phyloP scores from a whole-genome alignment of 352 stramenopile species.

The Globisporangium mamillatum region DNA sequence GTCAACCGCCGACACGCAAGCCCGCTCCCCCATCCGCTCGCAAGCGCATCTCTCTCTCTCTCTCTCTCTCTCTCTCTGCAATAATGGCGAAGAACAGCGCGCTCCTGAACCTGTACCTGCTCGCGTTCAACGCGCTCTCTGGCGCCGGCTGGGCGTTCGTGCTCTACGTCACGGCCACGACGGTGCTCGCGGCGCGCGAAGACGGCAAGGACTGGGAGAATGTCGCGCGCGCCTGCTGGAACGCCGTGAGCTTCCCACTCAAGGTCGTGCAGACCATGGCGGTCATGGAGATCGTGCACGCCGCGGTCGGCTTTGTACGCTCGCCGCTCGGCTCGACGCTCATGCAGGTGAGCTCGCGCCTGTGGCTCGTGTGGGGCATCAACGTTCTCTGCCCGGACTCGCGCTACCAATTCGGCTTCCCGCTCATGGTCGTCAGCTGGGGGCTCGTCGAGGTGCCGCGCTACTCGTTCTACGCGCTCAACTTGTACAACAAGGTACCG shows the following conservation, averaged over 20 bases:
- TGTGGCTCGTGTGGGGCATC: constrained; percentile 94
- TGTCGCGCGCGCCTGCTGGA: constrained; percentile 51
- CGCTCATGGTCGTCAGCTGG: constrained; percentile 88
- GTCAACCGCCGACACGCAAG: constrained; percentile 19
- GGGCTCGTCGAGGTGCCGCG: constrained; percentile 91
- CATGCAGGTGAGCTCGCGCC: constrained; percentile 91
- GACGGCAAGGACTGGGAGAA: constrained; percentile 49
- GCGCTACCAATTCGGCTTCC: constrained; percentile 81
- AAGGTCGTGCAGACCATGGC: constrained; percentile 93
- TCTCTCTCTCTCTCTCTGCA: not conserved
- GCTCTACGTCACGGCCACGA: constrained; percentile 59
- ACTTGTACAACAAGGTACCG: constrained; percentile 92
- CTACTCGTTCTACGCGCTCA: constrained; percentile 98
- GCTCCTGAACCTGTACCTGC: constrained; percentile 68
- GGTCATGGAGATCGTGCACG: constrained; percentile 96
- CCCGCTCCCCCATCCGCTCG: not conserved
- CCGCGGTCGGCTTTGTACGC: constrained; percentile 92
- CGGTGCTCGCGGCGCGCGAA: constrained; percentile 38
- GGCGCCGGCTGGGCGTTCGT: constrained; percentile 71
- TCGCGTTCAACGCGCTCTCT: constrained; percentile 71
- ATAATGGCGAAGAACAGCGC: constrained; percentile 72
- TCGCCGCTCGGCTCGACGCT: constrained; percentile 93
- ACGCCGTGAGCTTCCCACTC: constrained; percentile 52
- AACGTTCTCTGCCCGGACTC: constrained; percentile 82
- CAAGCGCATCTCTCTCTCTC: not conserved